phyloP scores from a whole-genome alignment of 306 rosid species.

The Gynostemma pentaphyllum region DNA sequence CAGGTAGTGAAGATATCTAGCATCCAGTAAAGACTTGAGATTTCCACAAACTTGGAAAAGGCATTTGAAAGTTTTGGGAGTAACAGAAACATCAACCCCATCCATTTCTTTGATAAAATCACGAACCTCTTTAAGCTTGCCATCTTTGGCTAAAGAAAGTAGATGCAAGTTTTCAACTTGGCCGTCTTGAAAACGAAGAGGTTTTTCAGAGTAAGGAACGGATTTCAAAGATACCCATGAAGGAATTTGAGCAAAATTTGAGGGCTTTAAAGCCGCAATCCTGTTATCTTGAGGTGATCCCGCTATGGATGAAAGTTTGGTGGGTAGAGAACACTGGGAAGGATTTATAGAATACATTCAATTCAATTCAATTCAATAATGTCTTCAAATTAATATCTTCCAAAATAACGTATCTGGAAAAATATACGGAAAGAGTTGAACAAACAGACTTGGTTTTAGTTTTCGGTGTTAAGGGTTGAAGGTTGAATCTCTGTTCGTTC shows the following conservation, averaged over 20 bases:
- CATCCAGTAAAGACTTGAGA: constrained; percentile 26
- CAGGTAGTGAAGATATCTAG: constrained; percentile 28
- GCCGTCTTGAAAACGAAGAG: constrained; percentile 16
- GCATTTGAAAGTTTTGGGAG: constrained; percentile 25
- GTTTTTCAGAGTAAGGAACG: constrained; percentile 5
- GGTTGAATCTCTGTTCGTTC: too few relatives aligned
- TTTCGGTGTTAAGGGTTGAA: neutral
- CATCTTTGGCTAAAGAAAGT: constrained; percentile 38
- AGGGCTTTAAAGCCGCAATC: constrained; percentile 10
- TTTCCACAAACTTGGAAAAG: constrained; percentile 36
- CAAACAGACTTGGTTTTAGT: neutral
- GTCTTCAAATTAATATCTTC: neutral
- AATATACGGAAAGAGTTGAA: neutral
- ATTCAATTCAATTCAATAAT: too few relatives aligned
- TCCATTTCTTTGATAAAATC: constrained; percentile 42
- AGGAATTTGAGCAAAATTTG: constrained; percentile 36
- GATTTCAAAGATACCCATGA: constrained; percentile 39
- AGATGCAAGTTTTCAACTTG: constrained; percentile 46
- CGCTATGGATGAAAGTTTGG: constrained; percentile 10
- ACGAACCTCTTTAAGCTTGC: constrained; percentile 31
- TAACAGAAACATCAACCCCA: constrained; percentile 25
- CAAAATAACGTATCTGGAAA: neutral
- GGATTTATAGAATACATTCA: constrained; percentile 27
- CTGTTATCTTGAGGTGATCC: constrained; percentile 12
- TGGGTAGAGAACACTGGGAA: constrained; percentile 9